A percentile compares a stretch with the other conserved stretches of the same genome.
phyloP scores from a whole-genome alignment of 2,329 filamentous ascomycete genomes.

The Aspergillus nomiae region DNA sequence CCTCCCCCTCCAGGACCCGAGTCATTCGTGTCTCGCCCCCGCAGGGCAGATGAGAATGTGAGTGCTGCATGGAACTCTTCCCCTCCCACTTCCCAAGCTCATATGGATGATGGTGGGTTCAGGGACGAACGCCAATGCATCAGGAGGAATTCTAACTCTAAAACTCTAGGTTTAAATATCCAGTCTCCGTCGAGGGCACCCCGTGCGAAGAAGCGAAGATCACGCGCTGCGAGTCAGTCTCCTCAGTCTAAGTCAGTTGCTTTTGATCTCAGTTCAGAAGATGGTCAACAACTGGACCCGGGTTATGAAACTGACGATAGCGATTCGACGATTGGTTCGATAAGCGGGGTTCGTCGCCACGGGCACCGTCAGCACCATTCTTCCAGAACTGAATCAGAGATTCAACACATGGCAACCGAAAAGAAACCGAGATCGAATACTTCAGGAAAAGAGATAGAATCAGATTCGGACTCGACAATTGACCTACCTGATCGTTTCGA shows the following conservation, averaged over 20 bases:
- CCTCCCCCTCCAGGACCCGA: conserved; percentile 37
- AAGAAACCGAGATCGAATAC: not conserved
- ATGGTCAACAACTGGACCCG: conserved; percentile 18
- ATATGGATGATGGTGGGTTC: conserved; percentile 47
- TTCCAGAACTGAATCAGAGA: conserved; percentile 10
- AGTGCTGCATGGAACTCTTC: conserved; percentile 43
- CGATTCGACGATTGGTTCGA: conserved; percentile 36
- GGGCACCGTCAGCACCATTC: conserved; percentile 26
- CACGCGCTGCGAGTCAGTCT: conserved; percentile 27
- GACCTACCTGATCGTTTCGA: conserved; percentile 50
- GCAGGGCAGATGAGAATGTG: conserved; percentile 54
- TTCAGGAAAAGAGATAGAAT: conserved; percentile 16
- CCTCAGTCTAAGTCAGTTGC: conserved; percentile 36
- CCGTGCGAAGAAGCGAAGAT: conserved; percentile 12
- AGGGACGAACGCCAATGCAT: conserved; percentile 15
- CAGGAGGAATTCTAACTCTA: conserved; percentile 6
- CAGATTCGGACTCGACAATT: conserved; percentile 47
- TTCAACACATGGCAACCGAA: not conserved
- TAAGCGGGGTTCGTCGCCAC: conserved; percentile 22
- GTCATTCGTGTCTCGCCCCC: conserved; percentile 41
- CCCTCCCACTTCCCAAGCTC: conserved; percentile 39
- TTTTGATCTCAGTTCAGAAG: conserved; percentile 30
- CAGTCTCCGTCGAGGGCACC: conserved; percentile 11
- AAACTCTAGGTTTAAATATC: conserved; percentile 25
- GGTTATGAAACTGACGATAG: conserved; percentile 49